These are phyloP conservation scores for Geranium incanum DNA, from an alignment of 441 rosid genomes.

Conservation along the genomic window DNA sequence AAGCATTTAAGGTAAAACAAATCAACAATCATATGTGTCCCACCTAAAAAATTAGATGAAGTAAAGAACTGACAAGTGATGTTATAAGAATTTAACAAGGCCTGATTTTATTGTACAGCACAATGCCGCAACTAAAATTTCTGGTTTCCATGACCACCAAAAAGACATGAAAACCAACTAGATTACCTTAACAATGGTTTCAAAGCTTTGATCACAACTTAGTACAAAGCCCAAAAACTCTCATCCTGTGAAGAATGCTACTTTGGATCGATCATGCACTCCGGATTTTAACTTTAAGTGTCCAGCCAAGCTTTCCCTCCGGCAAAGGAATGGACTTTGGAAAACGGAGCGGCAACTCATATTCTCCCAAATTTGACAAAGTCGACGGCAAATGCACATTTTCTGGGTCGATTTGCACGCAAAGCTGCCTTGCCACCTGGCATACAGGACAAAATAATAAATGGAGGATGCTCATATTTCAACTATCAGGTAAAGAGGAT, in stretches of 20 bases:
- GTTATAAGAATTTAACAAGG: no score
- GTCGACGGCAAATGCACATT: slow-evolving; percentile 54
- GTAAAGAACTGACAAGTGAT: no score
- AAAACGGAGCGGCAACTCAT: slow-evolving; percentile 61
- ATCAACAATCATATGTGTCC: no score
- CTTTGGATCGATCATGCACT: slow-evolving; percentile 39
- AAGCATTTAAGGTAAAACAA: no score
- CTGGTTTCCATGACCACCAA: background rate
- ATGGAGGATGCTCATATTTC: background rate
- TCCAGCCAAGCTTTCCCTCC: slow-evolving; percentile 69
- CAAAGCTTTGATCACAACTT: background rate
- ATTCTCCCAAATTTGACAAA: slow-evolving; percentile 63
- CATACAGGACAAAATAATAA: background rate
- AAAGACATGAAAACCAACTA: background rate
- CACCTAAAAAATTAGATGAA: no score
- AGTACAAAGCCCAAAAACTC: background rate
- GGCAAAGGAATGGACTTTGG: slow-evolving; percentile 79
- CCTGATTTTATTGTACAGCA: no score
- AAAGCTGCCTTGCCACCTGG: slow-evolving; percentile 79
- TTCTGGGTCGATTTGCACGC: slow-evolving; percentile 62
- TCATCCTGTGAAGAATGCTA: background rate
- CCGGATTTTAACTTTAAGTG: slow-evolving; percentile 64
- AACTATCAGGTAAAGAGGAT: no score
- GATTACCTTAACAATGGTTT: background rate
- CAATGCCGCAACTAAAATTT: no score